Evolutionary conservation across 768 basidiomycete genomes (phyloP).

Genomic region (Naematelia aurantialba): DNA sequence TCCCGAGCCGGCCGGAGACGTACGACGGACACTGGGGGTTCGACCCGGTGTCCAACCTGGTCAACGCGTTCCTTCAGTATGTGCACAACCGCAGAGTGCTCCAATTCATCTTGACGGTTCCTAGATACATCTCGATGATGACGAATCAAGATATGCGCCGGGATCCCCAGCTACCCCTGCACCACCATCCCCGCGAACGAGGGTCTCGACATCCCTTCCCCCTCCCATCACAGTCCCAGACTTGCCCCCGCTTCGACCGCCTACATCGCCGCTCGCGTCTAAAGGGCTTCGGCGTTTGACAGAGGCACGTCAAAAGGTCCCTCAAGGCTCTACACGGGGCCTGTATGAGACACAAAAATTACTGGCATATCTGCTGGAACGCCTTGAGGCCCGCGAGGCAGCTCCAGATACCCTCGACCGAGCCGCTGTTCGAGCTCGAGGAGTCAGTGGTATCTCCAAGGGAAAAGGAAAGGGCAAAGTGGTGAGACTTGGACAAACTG

Average conservation of each 20-base stretch:
- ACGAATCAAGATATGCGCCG: slow-evolving; percentile 1
- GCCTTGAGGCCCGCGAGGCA: slow-evolving; percentile 58
- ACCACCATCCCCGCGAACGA: slow-evolving; percentile 12
- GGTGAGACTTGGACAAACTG: slow-evolving; percentile 29
- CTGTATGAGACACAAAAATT: slow-evolving; percentile 66
- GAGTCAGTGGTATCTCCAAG: slow-evolving; percentile 52
- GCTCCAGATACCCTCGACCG: slow-evolving; percentile 42
- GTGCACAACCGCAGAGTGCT: background rate
- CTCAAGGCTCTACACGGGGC: slow-evolving; percentile 15
- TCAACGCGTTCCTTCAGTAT: slow-evolving; percentile 3
- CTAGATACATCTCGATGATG: slow-evolving; percentile 12
- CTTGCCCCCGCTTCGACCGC: slow-evolving; percentile 21
- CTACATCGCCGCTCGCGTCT: slow-evolving; percentile 4
- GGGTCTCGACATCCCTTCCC: slow-evolving; percentile 18
- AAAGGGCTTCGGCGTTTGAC: slow-evolving; percentile 28
- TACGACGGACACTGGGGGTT: slow-evolving; percentile 13
- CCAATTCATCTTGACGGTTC: background rate
- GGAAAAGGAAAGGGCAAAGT: slow-evolving; percentile 38
- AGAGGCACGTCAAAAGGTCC: slow-evolving; percentile 15
- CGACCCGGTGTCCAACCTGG: slow-evolving; percentile 12
- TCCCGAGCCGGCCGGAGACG: slow-evolving; percentile 1
- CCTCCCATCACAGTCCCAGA: slow-evolving; percentile 11
- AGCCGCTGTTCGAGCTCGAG: slow-evolving; percentile 54
- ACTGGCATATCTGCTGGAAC: slow-evolving; percentile 62
- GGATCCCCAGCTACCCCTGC: slow-evolving; percentile 2